Evolutionary conservation across 2,329 filamentous ascomycete genomes (phyloP), one percentile per base, ranked within the genome.

Genomic region (Grosmannia huntii): DNA sequence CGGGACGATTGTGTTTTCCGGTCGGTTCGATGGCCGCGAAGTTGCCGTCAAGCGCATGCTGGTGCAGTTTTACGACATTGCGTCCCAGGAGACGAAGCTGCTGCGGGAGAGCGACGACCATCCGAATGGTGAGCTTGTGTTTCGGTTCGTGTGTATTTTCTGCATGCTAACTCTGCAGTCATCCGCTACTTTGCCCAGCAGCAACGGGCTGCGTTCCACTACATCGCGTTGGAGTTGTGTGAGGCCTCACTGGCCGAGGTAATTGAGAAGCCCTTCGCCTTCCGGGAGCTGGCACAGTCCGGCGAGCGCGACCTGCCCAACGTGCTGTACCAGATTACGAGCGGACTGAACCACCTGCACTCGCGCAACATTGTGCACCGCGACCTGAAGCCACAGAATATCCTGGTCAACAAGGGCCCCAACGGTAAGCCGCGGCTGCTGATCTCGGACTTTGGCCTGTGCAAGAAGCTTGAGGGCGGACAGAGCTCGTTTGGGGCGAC

Each of bases 31-130:
- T 69, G 90, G 90, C 27, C 86, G 91, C 55, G 87, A 91, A 51
- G 92, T 99, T 28, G 94, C 94, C 1, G 90, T 99, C 53, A 99
- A 99, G 76, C 84, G 94, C 38, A 95, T 99, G 90, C 77, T 97
- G 61, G 89, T 92, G 38, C 89, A 96, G 64, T 96, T 96, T 66
- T 96, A 91, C 68, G 92, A 96, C 63, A 89, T 99, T 64, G 94
- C 94, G 0, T 90, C 89, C 12, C 90, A 96, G 66, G 94, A 99
- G 72, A 95, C 96, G 1, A 87, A 87, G 60, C 77, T 97, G 56
- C 74, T 99, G 12, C 82, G 95, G 60, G 90, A 96, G 70, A 96
- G 91, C 67, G 94, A 99, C 65, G 89, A 96, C 66, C 94, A 99
- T 67, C 86, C 87, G 14, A 97, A 99, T 69, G 82, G 81, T 83